Evolutionary conservation across 257 asterid genomes (phyloP).

Genomic region (Nicotiana noctiflora): DNA sequence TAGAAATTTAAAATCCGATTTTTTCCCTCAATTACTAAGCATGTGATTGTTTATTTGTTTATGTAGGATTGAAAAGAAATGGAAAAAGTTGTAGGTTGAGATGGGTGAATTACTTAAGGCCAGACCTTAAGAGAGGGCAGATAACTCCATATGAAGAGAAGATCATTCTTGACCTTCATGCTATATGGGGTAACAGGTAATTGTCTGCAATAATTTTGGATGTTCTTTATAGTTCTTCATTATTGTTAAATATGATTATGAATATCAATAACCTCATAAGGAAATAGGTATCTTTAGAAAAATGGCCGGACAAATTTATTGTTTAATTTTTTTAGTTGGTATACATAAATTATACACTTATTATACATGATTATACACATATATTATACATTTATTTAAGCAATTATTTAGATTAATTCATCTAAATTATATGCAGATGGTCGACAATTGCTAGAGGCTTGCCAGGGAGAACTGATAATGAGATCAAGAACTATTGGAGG

Average conservation of each 20-base stretch:
- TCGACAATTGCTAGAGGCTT: conserved; percentile 48
- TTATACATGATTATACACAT: too few species aligned
- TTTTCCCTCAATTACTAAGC: background rate
- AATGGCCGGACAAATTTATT: too few species aligned
- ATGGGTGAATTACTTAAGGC: conserved; percentile 60
- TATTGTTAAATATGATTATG: background rate
- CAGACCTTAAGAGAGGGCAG: conserved; percentile 46
- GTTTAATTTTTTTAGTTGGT: too few species aligned
- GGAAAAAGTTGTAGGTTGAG: conserved; percentile 56
- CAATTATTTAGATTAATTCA: too few species aligned
- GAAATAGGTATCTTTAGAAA: too few species aligned
- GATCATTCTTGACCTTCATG: conserved; percentile 47
- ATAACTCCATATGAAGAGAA: conserved; percentile 49
- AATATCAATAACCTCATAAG: too few species aligned
- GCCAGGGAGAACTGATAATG: conserved; percentile 56
- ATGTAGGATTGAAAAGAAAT: conserved; percentile 41
- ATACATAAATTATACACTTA: too few species aligned
- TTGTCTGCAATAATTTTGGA: background rate
- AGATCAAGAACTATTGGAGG: conserved; percentile 56
- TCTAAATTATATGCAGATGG: conserved; percentile 20
- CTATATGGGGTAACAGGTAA: conserved; percentile 57
- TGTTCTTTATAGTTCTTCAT: background rate
- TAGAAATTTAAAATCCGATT: background rate
- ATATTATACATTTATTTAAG: too few species aligned
- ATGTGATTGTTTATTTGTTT: background rate